These are phyloP conservation scores for Stachybotrys echinatus DNA, from an alignment of 2,329 filamentous ascomycete genomes.

Conservation along the genomic window DNA sequence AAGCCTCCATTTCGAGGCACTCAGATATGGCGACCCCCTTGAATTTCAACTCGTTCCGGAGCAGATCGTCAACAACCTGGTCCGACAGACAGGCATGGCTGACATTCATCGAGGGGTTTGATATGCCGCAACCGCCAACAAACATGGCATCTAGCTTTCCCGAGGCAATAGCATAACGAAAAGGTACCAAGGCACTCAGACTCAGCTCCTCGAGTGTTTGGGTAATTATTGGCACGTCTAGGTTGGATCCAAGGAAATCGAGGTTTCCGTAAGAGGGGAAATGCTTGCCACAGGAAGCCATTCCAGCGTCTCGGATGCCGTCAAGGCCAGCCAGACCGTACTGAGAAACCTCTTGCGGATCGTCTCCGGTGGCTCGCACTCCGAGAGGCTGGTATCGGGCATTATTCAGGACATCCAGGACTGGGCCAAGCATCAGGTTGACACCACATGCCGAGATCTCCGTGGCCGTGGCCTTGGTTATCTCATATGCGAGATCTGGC, in stretches of 20 bases:
- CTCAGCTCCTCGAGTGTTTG: slow-evolving; percentile 91
- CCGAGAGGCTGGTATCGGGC: slow-evolving; percentile 85
- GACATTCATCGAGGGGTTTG: slow-evolving; percentile 85
- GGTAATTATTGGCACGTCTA: slow-evolving; percentile 92
- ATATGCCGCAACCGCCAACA: slow-evolving; percentile 89
- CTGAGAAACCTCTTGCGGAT: slow-evolving; percentile 90
- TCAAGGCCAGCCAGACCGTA: slow-evolving; percentile 88
- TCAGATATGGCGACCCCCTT: slow-evolving; percentile 91
- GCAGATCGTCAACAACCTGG: slow-evolving; percentile 83
- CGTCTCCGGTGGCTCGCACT: slow-evolving; percentile 84
- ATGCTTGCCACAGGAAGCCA: slow-evolving; percentile 90
- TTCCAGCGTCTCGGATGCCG: slow-evolving; percentile 85
- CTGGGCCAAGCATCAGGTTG: slow-evolving; percentile 91
- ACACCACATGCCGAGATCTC: slow-evolving; percentile 91
- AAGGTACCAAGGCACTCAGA: slow-evolving; percentile 85
- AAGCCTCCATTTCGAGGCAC: slow-evolving; percentile 92
- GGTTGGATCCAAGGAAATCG: slow-evolving; percentile 83
- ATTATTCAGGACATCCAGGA: slow-evolving; percentile 90
- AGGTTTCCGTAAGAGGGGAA: slow-evolving; percentile 95
- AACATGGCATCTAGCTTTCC: slow-evolving; percentile 88
- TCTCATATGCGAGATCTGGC: slow-evolving; percentile 77
- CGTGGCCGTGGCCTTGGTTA: slow-evolving; percentile 88
- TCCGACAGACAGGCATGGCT: slow-evolving; percentile 93
- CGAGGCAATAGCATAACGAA: slow-evolving; percentile 80
- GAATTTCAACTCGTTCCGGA: slow-evolving; percentile 85